These are phyloP conservation scores for Pleurotus ostreatus DNA, from an alignment of 768 basidiomycete species.

Conservation along the genomic window DNA sequence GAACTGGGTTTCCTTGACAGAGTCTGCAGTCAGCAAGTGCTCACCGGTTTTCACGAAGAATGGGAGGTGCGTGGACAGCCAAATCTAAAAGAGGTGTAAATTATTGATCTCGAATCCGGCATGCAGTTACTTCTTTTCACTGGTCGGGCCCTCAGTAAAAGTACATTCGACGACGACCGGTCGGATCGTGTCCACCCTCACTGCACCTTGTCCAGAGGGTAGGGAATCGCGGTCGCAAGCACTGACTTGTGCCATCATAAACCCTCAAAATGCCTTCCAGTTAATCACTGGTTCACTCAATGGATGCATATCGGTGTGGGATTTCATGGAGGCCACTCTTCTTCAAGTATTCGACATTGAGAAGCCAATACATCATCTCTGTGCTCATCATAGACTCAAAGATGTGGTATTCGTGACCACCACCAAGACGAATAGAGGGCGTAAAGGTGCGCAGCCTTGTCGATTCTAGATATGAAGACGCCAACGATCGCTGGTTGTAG, in stretches of 20 bases:
- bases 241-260: conserved; percentile 73
- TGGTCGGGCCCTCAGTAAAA: conserved; percentile 77
- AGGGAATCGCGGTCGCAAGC: conserved; percentile 37
- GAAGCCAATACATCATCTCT: conserved; percentile 68
- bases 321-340: conserved; percentile 81
- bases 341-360: conserved; percentile 70
- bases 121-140: conserved; percentile 83
- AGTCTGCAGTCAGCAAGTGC: conserved; percentile 56
- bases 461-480: background rate
- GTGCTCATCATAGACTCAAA: conserved; percentile 65
- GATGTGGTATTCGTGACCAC: conserved; percentile 70
- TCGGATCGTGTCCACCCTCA: conserved; percentile 80
- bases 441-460: conserved; percentile 22
- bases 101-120: background rate
- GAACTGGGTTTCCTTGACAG: conserved; percentile 72
- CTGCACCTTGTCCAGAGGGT: conserved; percentile 36
- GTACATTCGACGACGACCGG: conserved; percentile 80
- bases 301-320: conserved; percentile 89
- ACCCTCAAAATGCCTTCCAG: conserved; percentile 86
- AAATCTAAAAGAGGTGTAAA: no score
- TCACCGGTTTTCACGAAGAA: conserved; percentile 86
- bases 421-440: conserved; percentile 41
- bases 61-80: conserved; percentile 54
- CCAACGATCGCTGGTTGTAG: conserved; percentile 22
- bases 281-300: conserved; percentile 82